phyloP scores from a whole-genome alignment of 768 basidiomycete species.

The Tulasnella calospora region DNA sequence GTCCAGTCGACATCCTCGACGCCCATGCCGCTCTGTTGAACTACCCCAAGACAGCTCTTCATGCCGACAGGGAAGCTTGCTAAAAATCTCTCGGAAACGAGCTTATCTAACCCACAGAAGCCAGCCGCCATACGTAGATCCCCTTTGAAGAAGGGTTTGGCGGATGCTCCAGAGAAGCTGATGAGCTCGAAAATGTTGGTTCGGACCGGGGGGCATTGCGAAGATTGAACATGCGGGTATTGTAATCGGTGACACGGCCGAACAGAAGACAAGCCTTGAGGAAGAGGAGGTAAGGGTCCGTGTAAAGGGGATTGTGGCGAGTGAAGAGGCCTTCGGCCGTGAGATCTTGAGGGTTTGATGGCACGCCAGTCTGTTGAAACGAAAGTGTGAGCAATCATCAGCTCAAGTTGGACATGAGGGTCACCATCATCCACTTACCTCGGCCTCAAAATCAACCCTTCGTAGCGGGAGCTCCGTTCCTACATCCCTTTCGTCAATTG shows the following conservation, averaged over 20 bases:
- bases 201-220: slow-evolving; percentile 6
- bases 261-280: slow-evolving; percentile 82
- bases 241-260: slow-evolving; percentile 79
- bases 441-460: slow-evolving; percentile 67
- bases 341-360: slow-evolving; percentile 73
- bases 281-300: slow-evolving; percentile 72
- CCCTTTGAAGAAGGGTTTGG: slow-evolving; percentile 34
- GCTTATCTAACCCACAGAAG: slow-evolving; percentile 63
- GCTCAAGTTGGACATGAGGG: not conserved
- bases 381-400: slow-evolving; percentile 33
- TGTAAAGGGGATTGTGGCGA: slow-evolving; percentile 68
- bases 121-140: slow-evolving; percentile 39
- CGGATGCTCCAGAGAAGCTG: not conserved
- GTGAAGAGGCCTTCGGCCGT: slow-evolving; percentile 59
- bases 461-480: slow-evolving; percentile 79
- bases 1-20: slow-evolving; percentile 58
- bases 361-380: slow-evolving; percentile 48
- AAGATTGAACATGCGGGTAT: slow-evolving; percentile 51
- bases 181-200: slow-evolving; percentile 32
- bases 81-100: slow-evolving; percentile 67
- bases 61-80: slow-evolving; percentile 53
- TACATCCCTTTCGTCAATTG: slow-evolving; percentile 75
- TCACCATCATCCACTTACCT: slow-evolving; percentile 44
- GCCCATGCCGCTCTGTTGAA: slow-evolving; percentile 37
- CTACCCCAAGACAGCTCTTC: slow-evolving; percentile 27